phyloP scores from a whole-genome alignment of 208 protist species.

The Lotmaria passim region DNA sequence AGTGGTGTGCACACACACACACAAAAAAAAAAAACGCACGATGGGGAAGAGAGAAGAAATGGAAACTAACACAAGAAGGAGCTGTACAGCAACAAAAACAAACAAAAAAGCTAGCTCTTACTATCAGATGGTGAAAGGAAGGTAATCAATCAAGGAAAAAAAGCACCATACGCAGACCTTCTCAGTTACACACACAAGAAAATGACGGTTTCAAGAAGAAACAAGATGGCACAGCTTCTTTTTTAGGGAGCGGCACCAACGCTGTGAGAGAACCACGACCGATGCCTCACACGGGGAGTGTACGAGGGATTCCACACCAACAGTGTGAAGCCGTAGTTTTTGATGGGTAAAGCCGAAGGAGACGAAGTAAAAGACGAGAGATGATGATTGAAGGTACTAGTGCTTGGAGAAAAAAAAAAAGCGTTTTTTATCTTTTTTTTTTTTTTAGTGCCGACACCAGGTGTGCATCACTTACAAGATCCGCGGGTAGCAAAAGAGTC shows the following conservation, averaged over 20 bases:
- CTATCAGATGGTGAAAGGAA: neutral
- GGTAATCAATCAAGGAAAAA: neutral
- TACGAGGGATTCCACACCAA: neutral
- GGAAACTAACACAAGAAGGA: neutral
- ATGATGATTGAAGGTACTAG: too few relatives aligned
- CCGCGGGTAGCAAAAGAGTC: too few relatives aligned
- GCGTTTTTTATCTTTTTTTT: too few relatives aligned
- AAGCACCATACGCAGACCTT: too few relatives aligned
- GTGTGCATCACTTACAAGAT: too few relatives aligned
- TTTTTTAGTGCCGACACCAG: too few relatives aligned
- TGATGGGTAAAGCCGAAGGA: too few relatives aligned
- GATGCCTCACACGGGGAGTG: neutral
- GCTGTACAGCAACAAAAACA: neutral
- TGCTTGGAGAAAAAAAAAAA: too few relatives aligned
- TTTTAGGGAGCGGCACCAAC: neutral
- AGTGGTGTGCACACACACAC: neutral
- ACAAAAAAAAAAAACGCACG: neutral
- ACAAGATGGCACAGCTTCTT: neutral
- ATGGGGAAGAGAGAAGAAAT: neutral
- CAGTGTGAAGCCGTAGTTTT: too few relatives aligned
- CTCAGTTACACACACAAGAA: too few relatives aligned
- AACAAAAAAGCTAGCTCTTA: neutral
- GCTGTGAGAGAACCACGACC: slow-evolving; percentile 11
- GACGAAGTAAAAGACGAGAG: too few relatives aligned
- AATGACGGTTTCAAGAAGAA: neutral